Evolutionary conservation across 352 stramenopile species (phyloP).

Genomic region (Phytopythium montanum): DNA sequence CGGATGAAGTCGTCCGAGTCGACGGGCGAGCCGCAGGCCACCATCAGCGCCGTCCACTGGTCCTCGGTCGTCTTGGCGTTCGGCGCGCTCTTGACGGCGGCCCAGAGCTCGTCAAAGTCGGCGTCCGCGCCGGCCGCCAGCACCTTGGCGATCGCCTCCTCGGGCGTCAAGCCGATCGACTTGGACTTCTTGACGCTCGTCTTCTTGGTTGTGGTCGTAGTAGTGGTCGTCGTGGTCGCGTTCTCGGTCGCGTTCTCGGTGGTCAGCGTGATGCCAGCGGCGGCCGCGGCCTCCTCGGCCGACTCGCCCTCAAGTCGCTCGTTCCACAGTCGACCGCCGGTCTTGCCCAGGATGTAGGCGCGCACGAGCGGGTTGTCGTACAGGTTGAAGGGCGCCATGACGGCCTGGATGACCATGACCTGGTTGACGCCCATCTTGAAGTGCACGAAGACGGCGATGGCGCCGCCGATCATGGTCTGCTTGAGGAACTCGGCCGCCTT

Average conservation of each 20-base stretch:
- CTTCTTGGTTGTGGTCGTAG: conserved; percentile 14
- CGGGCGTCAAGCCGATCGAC: conserved; percentile 25
- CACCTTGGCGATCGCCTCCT: conserved; percentile 58
- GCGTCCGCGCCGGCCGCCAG: conserved; percentile 59
- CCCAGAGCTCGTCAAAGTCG: conserved; percentile 71
- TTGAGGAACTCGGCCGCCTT: conserved; percentile 82
- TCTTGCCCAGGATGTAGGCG: conserved; percentile 64
- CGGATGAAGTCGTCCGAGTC: conserved; percentile 82
- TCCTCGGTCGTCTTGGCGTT: conserved; percentile 71
- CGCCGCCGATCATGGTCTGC: conserved; percentile 76
- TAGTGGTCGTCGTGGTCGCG: conserved; percentile 6
- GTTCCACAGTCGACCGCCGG: conserved; percentile 71
- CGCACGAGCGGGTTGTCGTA: conserved; percentile 80
- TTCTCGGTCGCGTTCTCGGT: conserved; percentile 2
- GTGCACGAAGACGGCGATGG: conserved; percentile 77
- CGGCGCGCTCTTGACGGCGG: conserved; percentile 47
- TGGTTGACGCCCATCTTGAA: conserved; percentile 87
- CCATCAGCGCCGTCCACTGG: conserved; percentile 82
- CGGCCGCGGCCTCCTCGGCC: conserved; percentile 41
- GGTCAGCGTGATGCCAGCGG: conserved; percentile 16
- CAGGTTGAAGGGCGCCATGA: conserved; percentile 84
- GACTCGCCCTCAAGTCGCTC: conserved; percentile 76
- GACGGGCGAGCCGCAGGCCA: conserved; percentile 72
- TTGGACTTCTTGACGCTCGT: conserved; percentile 22
- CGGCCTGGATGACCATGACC: conserved; percentile 82